Evolutionary conservation across 2,329 filamentous ascomycete species (phyloP).

Genomic region (Phoma sp.): DNA sequence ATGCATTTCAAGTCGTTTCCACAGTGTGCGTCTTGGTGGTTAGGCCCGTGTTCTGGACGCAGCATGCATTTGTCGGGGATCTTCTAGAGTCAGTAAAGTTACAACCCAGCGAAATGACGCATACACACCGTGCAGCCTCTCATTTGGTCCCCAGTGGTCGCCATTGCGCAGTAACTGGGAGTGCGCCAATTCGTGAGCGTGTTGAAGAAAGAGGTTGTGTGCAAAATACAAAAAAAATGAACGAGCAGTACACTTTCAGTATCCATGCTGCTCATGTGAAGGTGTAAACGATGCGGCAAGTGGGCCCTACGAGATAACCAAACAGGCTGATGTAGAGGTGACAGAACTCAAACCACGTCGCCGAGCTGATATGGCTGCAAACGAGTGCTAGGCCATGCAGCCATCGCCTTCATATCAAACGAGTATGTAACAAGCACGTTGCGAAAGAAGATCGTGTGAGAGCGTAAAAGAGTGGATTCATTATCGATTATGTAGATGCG

Average conservation of each 20-base stretch:
- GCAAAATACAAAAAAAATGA: background rate
- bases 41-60: background rate
- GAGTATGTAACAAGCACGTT: background rate
- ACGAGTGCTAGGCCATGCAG: background rate
- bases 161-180: background rate
- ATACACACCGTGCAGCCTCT: constrained; percentile 5
- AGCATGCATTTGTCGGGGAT: constrained; percentile 21
- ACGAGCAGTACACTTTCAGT: too few species aligned
- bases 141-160: constrained; percentile 1
- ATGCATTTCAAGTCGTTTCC: constrained; percentile 23
- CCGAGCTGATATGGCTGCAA: background rate
- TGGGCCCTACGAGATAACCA: background rate
- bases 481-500: constrained; percentile 18
- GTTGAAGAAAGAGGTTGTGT: background rate
- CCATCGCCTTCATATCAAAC: background rate
- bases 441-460: background rate
- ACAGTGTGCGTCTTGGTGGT: constrained; percentile 11
- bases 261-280: background rate
- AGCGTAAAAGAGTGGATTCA: constrained; percentile 19
- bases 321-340: constrained; percentile 1
- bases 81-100: background rate
- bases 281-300: background rate
- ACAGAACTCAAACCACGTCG: background rate
- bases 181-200: background rate
- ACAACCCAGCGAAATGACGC: background rate